These are phyloP conservation scores for Phytophthora colocasiae DNA, from an alignment of 352 stramenopile species.

Conservation along the genomic window DNA sequence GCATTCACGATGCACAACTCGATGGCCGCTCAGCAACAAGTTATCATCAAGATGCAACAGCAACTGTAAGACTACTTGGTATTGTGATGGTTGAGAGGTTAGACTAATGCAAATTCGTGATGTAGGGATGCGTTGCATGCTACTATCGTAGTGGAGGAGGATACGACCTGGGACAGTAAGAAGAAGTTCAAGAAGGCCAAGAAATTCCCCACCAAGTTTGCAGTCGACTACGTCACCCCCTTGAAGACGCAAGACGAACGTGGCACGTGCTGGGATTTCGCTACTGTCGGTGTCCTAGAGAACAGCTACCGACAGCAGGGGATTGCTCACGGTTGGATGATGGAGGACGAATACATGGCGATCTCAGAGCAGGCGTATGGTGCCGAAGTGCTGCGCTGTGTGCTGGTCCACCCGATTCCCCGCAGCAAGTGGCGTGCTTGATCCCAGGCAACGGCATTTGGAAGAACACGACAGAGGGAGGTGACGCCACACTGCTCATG, in stretches of 20 bases:
- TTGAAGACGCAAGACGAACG: conserved; percentile 77
- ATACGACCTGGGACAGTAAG: conserved; percentile 27
- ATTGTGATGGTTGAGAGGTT: neutral
- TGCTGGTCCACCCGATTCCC: conserved; percentile 48
- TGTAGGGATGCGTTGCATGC: conserved; percentile 60
- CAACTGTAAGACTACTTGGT: conserved; percentile 46
- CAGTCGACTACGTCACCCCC: conserved; percentile 58
- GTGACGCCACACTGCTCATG: conserved; percentile 53
- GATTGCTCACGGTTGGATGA: conserved; percentile 57
- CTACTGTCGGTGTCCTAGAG: conserved; percentile 67
- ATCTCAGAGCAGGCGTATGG: conserved; percentile 75
- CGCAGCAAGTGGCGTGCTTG: conserved; percentile 67
- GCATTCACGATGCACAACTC: conserved; percentile 49
- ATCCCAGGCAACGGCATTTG: conserved; percentile 68
- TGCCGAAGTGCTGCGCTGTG: conserved; percentile 68
- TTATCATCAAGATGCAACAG: conserved; percentile 53
- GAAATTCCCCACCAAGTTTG: conserved; percentile 65
- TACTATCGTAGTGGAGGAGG: conserved; percentile 33
- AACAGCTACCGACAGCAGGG: conserved; percentile 72
- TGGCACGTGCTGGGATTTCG: conserved; percentile 79
- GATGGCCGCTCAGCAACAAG: conserved; percentile 41
- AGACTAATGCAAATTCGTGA: neutral
- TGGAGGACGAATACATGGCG: conserved; percentile 59
- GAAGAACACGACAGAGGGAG: conserved; percentile 73
- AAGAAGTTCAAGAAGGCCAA: conserved; percentile 18